Base-by-base conservation (phyloP, 2,329 filamentous ascomycete genomes). In the Aureobasidium sp. region DNA sequence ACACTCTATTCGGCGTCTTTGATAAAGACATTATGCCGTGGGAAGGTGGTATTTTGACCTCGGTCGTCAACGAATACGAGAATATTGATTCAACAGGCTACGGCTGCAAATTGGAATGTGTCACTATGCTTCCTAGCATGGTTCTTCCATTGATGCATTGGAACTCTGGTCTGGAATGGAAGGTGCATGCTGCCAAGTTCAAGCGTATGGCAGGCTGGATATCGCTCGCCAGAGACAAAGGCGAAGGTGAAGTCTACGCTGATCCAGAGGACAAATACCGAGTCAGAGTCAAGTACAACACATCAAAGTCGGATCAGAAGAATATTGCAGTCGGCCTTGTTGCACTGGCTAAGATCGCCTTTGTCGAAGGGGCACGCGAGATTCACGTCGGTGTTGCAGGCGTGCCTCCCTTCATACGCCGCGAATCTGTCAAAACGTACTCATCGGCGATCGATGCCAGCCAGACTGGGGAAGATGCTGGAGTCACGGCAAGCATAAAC, bases 81-180 rank as follows among this genome's bases (percentile, higher is more conserved):
- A 88, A 97, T 67, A 79, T 92, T 0, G 91, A 96, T 71, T 83
- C 84, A 6, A 79, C 85, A 45, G 90, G 91, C 62, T 90, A 97
- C 68, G 93, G 93, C 42, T 81, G 82, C 53, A 96, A 95, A 73
- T 78, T 97, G 31, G 91, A 97, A 77, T 80, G 85, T 11, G 84
- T 84, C 1, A 83, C 82, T 68, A 92, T 94, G 88, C 69, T 91
- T 69, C 90, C 91, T 0, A 83, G 85, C 19, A 27, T 58, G 2
- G 81, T 84, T 67, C 76, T 91, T 15, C 77, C 85, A 5, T 76
- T 82, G 57, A 77, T 89, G 59, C 81, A 86, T 15, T 95, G 89
- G 86, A 76, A 72, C n/a, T 77, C 78, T 60, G 88, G 85, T 0
- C 71, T 91, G 12, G 82, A 90, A 48, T 89, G 82, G 72, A 96